Percentiles rank a stretch among this genome's conserved stretches.
These are phyloP conservation scores for Extremus antarcticus DNA, from an alignment of 495 filamentous ascomycete species.

Conservation along the genomic window DNA sequence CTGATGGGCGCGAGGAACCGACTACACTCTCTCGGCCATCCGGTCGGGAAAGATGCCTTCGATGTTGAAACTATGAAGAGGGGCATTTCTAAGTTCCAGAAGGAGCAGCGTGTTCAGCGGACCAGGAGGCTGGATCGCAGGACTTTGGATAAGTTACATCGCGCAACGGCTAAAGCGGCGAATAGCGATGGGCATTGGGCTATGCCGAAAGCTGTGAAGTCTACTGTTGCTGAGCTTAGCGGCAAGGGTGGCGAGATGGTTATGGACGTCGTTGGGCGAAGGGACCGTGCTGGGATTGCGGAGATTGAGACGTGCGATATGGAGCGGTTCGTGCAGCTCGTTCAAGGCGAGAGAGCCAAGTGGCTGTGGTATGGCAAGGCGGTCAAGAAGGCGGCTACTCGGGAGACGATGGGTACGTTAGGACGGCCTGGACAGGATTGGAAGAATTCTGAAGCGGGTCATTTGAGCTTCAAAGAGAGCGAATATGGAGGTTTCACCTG, in stretches of 20 bases:
- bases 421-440: constrained; percentile 21
- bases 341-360: constrained; percentile 69
- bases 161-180: constrained; percentile 76
- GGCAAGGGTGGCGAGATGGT: constrained; percentile 94
- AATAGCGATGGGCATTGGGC: constrained; percentile 63
- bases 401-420: constrained; percentile 35
- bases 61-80: constrained; percentile 71
- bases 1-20: constrained; percentile 84
- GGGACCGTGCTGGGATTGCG: constrained; percentile 78
- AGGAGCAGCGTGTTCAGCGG: constrained; percentile 66
- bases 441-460: constrained; percentile 18
- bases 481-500: constrained; percentile 53
- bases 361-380: constrained; percentile 92
- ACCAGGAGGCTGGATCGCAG: constrained; percentile 70
- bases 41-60: constrained; percentile 85
- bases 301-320: constrained; percentile 87
- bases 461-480: constrained; percentile 59
- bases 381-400: constrained; percentile 41
- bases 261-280: constrained; percentile 80
- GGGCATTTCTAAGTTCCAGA: constrained; percentile 81
- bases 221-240: constrained; percentile 83
- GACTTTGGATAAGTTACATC: constrained; percentile 72
- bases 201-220: constrained; percentile 83
- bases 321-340: constrained; percentile 66
- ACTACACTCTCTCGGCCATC: constrained; percentile 67